Evolutionary conservation across 1,284 basidiomycete species (phyloP), one percentile per base, ranked within the genome.

Genomic region (Cryptococcus sp.): DNA sequence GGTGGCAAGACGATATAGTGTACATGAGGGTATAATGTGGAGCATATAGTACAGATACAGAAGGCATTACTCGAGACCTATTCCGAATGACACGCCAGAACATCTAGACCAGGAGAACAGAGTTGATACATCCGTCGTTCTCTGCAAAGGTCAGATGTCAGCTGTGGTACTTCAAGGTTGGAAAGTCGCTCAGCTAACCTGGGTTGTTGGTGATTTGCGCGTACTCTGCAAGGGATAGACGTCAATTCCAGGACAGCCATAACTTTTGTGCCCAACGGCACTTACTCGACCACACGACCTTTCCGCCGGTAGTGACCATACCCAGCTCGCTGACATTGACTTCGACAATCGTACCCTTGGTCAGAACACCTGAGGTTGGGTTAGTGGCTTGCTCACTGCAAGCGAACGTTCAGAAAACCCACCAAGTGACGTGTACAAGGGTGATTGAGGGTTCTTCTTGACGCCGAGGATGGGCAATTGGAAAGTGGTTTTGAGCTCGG

Each of bases 361-460:
- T 99, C 79, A 99, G 85, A 22, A 99, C 96, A 62, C 96, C 96
- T 22, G 95, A 85, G 13, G 25, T 1, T 27, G n/a, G 27, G 41
- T 48, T 35, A 51, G 55, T 20, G 55, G 55, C 42, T 13, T 39
- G 22, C 15, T 30, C 2, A n/a, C 43, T 30, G 30, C 23, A 13
- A 2, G 25, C 4, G 23, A 48, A 25, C n/a, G 2, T 13, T 13
- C 23, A 23, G 48, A 2, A 22, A n/a, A 58, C 66, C 50, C 30
- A 64, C 64, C 67, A 57, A 83, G 81, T 13, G 83, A 83, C 16
- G 91, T 93, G 76, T 95, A 95, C 85, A 99, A 92, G 0, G 96
- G 96, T 25, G 93, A 97, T 76, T 99, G 95, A 15, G 96, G 96
- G 75, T 99, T 99, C 84, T 99, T 99, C 84, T 99, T 99, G 64